Percentiles rank a stretch among this genome's conserved stretches.
Conservation (phyloP, 805 yeast species). For the Teunomyces cretensis region DNA sequence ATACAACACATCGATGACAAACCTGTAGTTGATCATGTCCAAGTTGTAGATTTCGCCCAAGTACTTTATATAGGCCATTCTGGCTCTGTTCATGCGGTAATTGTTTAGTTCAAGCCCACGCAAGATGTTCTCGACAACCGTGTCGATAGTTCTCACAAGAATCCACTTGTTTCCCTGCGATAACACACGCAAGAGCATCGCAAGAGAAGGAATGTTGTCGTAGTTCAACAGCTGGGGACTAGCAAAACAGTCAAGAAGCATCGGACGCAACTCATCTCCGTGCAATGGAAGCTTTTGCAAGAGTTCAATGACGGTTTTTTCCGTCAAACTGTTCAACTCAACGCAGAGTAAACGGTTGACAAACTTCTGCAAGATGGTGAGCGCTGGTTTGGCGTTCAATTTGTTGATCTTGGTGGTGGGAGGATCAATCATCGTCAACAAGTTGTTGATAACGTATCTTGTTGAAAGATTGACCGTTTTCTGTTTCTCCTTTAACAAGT, state of each 20-base stretch:
- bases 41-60: conserved; percentile 56
- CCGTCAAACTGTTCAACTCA: conserved; percentile 44
- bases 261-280: conserved; percentile 31
- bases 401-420: conserved; percentile 40
- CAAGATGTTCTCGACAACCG: conserved; percentile 59
- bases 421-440: conserved; percentile 56
- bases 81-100: conserved; percentile 54
- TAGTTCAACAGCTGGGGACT: conserved; percentile 62
- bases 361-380: conserved; percentile 17
- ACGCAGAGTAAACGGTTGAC: conserved; percentile 49
- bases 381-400: conserved; percentile 26
- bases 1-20: conserved; percentile 53
- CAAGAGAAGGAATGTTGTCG: conserved; percentile 43
- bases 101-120: conserved; percentile 67
- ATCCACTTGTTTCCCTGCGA: conserved; percentile 43
- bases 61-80: conserved; percentile 62
- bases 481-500: conserved; percentile 49
- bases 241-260: conserved; percentile 44
- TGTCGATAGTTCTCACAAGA: conserved; percentile 53
- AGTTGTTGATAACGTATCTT: conserved; percentile 56
- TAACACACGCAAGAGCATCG: conserved; percentile 44
- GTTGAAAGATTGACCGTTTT: conserved; percentile 50
- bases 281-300: conserved; percentile 49
- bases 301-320: conserved; percentile 17
- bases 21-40: conserved; percentile 44